Evolutionary conservation across 495 filamentous ascomycete species (phyloP).

Genomic region (Penicillium paxilli): DNA sequence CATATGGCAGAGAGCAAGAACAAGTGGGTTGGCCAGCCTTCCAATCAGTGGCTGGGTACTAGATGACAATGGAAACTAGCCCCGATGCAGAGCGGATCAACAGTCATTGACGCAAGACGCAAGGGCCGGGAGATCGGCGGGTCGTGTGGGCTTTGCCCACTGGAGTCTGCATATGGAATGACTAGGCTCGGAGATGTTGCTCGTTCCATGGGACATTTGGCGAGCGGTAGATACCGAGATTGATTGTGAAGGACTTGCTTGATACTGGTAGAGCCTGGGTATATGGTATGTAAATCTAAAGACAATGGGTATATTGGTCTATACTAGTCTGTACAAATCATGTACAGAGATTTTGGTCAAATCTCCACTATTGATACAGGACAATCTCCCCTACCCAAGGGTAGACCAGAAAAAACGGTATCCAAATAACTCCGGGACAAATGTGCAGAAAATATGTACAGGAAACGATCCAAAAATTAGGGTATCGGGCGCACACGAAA

Average conservation of each 20-base stretch:
- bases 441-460: background rate
- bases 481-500: conserved; percentile 22
- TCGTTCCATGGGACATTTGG: background rate
- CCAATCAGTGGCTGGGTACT: background rate
- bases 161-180: background rate
- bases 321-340: background rate
- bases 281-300: no score
- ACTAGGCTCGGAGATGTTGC: background rate
- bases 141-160: conserved; percentile 2
- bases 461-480: conserved; percentile 5
- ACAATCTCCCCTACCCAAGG: background rate
- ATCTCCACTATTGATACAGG: background rate
- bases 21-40: background rate
- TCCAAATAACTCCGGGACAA: conserved; percentile 16
- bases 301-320: background rate
- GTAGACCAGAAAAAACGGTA: background rate
- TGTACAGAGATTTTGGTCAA: background rate
- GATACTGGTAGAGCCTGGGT: background rate
- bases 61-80: background rate
- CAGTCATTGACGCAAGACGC: conserved; percentile 16
- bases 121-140: conserved; percentile 26
- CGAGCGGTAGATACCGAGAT: background rate
- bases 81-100: conserved; percentile 14
- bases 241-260: no score
- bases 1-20: background rate